Evolutionary conservation across 192 early-diverging fungal species (phyloP), one percentile per base, ranked within the genome.

Genomic region (Backusella macrospora): DNA sequence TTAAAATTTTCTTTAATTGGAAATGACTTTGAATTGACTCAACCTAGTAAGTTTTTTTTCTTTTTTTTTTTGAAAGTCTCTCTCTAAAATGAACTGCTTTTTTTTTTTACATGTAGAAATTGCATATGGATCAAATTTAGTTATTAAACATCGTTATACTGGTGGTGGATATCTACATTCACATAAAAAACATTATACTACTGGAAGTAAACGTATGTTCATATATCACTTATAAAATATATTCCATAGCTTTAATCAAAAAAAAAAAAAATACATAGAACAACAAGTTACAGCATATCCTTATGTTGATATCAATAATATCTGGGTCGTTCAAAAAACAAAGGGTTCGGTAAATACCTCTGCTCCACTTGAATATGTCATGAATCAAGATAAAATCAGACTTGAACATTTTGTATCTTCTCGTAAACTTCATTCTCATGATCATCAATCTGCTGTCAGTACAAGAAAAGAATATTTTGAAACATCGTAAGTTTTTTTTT

Each of bases 1-100:
- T 96, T 99, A 85, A 92, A 96, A 78, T 89, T 89, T 70, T 89
- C 91, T 18, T 83, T 99, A 0, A 77, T 80, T 5, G 97, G 96
- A 15, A 90, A 88, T 72, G 76, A 81, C 10, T 74, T 92, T 37
- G 37, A 81, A 18, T 74, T 77, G 40, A 81, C 81, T 5, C 81
- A 78, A 38, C 45, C 70, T 78, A 82, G 88, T 70, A 76, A 88
- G 45, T 81, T 40, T 2, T 14, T 52, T 52, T 29, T 0, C 16
- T 29, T 0, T 40, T 29, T 68, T 14, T 46, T 48, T 55, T 38
- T 13, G 1, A 70, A 16, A 21, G 12, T 10, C 6, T 40, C 13
- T n/a, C n/a, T n/a, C n/a, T n/a, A n/a, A 42, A 15, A 18, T 13
- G 7, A 23, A 49, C 6, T n/a, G 0, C 16, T 34, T 7, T 62